Percentiles rank a stretch among this genome's conserved stretches.
phyloP scores from a whole-genome alignment of 2,329 filamentous ascomycete species.

The Dothideomycetidae sp. region DNA sequence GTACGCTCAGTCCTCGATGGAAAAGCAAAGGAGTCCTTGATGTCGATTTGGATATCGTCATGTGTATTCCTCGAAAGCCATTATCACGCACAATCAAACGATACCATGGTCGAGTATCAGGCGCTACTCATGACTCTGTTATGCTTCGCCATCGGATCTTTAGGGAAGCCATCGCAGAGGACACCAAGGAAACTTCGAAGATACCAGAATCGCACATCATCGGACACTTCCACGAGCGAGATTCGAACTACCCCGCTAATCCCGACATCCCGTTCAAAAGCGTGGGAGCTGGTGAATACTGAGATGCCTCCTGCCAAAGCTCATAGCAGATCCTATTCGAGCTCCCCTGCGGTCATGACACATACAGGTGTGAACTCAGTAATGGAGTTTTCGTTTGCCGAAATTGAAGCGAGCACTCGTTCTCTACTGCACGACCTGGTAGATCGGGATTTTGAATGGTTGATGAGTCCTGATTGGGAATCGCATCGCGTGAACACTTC shows the following conservation, averaged over 20 bases:
- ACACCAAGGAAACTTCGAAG: neutral
- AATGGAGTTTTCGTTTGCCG: conserved; percentile 5
- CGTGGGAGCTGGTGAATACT: neutral
- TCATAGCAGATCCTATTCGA: conserved; percentile 6
- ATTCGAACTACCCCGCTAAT: neutral
- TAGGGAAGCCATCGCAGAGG: conserved; percentile 4
- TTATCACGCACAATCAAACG: neutral
- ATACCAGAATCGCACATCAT: neutral
- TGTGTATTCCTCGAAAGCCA: conserved; percentile 5
- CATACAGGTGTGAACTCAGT: neutral
- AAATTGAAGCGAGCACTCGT: conserved; percentile 11
- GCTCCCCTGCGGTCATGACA: neutral
- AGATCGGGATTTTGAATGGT: conserved; percentile 10
- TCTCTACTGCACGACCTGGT: conserved; percentile 8
- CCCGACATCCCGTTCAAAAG: neutral
- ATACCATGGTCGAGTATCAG: conserved; percentile 8
- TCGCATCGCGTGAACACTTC: conserved; percentile 27
- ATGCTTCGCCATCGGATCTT: conserved; percentile 10
- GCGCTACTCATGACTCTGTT: conserved; percentile 11
- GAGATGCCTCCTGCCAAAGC: conserved; percentile 1
- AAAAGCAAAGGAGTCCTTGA: conserved; percentile 14
- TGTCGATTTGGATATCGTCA: conserved; percentile 18
- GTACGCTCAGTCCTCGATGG: conserved; percentile 19
- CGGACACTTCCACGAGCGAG: neutral
- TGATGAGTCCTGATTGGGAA: conserved; percentile 30